Percentiles rank a stretch among this genome's conserved stretches.
Evolutionary conservation across 2,329 filamentous ascomycete species (phyloP).

Genomic region (Phyllosticta paracitricarpa): DNA sequence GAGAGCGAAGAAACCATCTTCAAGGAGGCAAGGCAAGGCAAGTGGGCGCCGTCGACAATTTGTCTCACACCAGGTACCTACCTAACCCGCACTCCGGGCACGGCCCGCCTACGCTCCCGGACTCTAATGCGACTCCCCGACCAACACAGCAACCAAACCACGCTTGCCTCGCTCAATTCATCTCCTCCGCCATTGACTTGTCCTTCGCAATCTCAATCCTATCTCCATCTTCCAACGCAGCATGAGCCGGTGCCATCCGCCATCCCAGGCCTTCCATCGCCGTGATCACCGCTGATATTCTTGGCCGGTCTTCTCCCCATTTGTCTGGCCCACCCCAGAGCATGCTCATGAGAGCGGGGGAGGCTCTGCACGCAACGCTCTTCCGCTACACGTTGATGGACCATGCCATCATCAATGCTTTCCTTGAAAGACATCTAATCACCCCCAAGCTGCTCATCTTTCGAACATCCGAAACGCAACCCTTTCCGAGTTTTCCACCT

Average conservation of each 20-base stretch:
- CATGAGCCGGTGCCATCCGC: not conserved
- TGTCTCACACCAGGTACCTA: not conserved
- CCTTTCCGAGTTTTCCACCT: not conserved
- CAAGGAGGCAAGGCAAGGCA: not conserved
- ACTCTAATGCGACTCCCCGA: no score
- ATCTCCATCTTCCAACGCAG: not conserved
- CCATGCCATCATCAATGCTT: not conserved
- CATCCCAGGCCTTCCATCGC: not conserved
- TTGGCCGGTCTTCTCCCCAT: not conserved
- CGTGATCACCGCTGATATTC: not conserved
- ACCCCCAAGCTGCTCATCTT: not conserved
- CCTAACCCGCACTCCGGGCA: not conserved
- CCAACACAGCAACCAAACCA: no score
- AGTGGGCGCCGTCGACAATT: not conserved
- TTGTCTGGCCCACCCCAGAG: no score
- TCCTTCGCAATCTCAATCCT: not conserved
- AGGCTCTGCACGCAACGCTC: no score
- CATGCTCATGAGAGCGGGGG: no score
- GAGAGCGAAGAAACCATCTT: not conserved
- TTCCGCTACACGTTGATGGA: no score
- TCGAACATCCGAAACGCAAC: not conserved
- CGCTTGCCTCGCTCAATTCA: no score
- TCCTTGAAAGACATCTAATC: not conserved
- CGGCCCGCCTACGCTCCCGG: no score
- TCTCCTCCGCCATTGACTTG: no score